Base-by-base conservation (phyloP, 495 filamentous ascomycete species). In the Trichoderma asperelloides region DNA sequence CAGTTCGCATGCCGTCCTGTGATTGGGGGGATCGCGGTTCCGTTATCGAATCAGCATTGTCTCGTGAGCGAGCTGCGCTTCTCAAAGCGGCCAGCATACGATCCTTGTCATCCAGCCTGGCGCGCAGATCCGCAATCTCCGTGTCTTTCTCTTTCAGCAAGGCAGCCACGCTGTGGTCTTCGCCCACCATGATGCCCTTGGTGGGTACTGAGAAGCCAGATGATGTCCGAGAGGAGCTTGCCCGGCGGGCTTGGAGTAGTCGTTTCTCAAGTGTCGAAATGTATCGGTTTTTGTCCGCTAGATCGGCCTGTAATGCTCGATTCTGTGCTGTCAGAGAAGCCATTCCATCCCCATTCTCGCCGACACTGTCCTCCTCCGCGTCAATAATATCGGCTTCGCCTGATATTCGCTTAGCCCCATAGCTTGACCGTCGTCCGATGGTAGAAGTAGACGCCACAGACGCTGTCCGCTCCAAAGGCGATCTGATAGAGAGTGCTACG, bases 241-340 rank as follows among this genome's bases (percentile, higher is more conserved):
- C 91, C 27, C 95, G 88, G 65, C 96, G 84, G 27, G 96, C 95
- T 73, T 98, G 95, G 18, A 98, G 81, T 0, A 98, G 80, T 11
- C 95, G 87, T 73, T 94, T 92, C 79, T 98, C 95, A 2, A 98
- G 80, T 0, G 94, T 97, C 30, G 89, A 84, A 69, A 98, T 97
- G 74, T 98, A 98, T 51, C 96, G 91, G 70, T 96, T 97, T 78
- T 96, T 97, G 78, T 98, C 96, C 13, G 83, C 84, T 11, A 98
- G 85, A 76, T 98, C 95, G n/a, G 92, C 88, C 75, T 96, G 96
- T 45, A 98, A 80, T 1, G 95, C 91, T 43, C 88, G 85, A 67
- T 96, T 89, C 71, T 97, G 96, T 25, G 89, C 84, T 51, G 89
- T 82, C 40, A 92, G 79, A 33, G 89, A 89, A 2, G 96, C 95